Evolutionary conservation across 2,329 filamentous ascomycete genomes (phyloP).

Genomic region (Paracamarosporium sp.): DNA sequence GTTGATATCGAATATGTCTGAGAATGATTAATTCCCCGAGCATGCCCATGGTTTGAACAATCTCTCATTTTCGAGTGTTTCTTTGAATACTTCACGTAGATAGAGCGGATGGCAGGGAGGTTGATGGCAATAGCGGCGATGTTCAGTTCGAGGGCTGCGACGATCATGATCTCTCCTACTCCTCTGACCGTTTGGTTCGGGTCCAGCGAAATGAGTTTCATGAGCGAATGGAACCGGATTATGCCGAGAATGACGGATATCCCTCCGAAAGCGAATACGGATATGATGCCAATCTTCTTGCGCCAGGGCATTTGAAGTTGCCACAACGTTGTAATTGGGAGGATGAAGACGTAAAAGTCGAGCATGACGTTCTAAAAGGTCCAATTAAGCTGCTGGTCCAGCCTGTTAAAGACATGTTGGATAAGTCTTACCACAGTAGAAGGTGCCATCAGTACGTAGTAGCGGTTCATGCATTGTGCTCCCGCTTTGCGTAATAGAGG

Average conservation of each 20-base stretch:
- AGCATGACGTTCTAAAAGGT: not conserved
- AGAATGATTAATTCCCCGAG: not conserved
- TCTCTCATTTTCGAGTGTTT: not conserved
- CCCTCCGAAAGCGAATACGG: slow-evolving; percentile 7
- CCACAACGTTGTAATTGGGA: not conserved
- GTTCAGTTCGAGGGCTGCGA: slow-evolving; percentile 9
- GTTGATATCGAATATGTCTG: not conserved
- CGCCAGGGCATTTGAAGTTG: slow-evolving; percentile 3
- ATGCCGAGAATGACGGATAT: slow-evolving; percentile 7
- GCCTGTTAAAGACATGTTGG: not conserved
- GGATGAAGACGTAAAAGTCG: not conserved
- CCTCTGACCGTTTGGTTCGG: not conserved
- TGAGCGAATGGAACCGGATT: slow-evolving; percentile 8
- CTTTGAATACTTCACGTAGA: not conserved
- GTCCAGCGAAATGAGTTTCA: not conserved
- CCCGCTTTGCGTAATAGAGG: not conserved
- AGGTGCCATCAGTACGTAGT: not conserved
- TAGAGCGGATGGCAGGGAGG: not conserved
- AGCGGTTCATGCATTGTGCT: slow-evolving; percentile 9
- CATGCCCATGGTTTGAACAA: not conserved
- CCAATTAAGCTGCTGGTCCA: not conserved
- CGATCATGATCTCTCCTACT: slow-evolving; percentile 11
- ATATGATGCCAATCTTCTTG: slow-evolving; percentile 1
- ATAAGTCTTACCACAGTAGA: not conserved
- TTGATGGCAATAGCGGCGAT: slow-evolving; percentile 10